phyloP scores from a whole-genome alignment of 2,329 filamentous ascomycete species.

The Aspergillus flavus region DNA sequence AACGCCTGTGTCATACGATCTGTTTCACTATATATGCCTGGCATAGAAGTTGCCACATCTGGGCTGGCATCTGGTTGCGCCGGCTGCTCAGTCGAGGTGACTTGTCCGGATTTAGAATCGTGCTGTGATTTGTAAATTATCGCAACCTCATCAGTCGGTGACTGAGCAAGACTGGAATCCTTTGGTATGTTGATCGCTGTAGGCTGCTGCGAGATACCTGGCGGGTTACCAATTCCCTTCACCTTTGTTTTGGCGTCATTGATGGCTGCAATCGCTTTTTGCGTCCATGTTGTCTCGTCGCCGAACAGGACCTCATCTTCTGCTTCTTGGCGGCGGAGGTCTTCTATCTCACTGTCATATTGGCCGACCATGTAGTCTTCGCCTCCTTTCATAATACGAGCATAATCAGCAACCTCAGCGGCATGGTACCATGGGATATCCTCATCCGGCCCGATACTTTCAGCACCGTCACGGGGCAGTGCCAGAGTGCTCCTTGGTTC shows the following conservation, averaged over 20 bases:
- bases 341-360: slow-evolving; percentile 75
- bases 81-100: slow-evolving; percentile 31
- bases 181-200: slow-evolving; percentile 51
- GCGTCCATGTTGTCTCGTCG: slow-evolving; percentile 90
- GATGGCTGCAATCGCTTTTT: slow-evolving; percentile 77
- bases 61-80: background rate
- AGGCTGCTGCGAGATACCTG: slow-evolving; percentile 55
- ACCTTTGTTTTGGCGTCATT: slow-evolving; percentile 75
- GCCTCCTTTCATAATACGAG: slow-evolving; percentile 91
- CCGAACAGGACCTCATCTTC: slow-evolving; percentile 92
- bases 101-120: slow-evolving; percentile 48
- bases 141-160: slow-evolving; percentile 48
- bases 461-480: slow-evolving; percentile 78
- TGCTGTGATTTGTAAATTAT: slow-evolving; percentile 57
- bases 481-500: slow-evolving; percentile 81
- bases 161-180: slow-evolving; percentile 54
- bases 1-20: slow-evolving; percentile 30
- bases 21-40: slow-evolving; percentile 20
- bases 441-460: slow-evolving; percentile 68
- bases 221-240: slow-evolving; percentile 67
- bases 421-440: slow-evolving; percentile 95
- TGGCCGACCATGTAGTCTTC: slow-evolving; percentile 83
- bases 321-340: slow-evolving; percentile 73
- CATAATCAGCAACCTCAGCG: slow-evolving; percentile 91
- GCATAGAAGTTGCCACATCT: slow-evolving; percentile 8